A percentile compares a stretch with the other conserved stretches of the same genome.
phyloP scores from a whole-genome alignment of 768 basidiomycete species.

The Trametopsis cervina region DNA sequence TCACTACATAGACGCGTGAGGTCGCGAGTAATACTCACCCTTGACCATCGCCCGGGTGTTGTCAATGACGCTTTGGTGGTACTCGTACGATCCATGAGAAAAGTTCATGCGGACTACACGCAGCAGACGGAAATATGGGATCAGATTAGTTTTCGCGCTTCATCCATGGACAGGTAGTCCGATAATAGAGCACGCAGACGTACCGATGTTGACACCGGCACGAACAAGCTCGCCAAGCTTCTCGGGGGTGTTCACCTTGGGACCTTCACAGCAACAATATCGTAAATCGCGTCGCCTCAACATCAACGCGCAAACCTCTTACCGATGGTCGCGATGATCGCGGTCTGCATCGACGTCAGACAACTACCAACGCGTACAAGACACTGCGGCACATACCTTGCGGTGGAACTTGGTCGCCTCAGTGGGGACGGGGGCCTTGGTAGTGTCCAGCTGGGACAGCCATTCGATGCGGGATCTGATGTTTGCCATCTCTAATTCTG shows the following conservation, averaged over 20 bases:
- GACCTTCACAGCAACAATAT: constrained; percentile 46
- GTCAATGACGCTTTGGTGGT: constrained; percentile 98
- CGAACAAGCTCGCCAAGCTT: constrained; percentile 77
- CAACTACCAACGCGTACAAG: background rate
- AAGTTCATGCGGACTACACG: constrained; percentile 99
- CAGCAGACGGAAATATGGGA: too few species aligned
- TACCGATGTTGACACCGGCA: constrained; percentile 97
- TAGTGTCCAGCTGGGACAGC: constrained; percentile 77
- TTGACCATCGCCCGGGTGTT: constrained; percentile 86
- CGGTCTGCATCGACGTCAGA: constrained; percentile 50
- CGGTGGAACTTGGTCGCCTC: constrained; percentile 81
- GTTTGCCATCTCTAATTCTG: constrained; percentile 16
- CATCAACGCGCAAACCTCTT: constrained; percentile 16
- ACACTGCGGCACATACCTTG: constrained; percentile 54
- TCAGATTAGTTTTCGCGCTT: too few species aligned
- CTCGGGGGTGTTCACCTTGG: constrained; percentile 90
- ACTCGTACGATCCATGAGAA: constrained; percentile 97
- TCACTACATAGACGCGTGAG: constrained; percentile 4
- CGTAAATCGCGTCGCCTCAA: constrained; percentile 2
- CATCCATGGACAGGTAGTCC: too few species aligned
- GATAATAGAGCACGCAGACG: background rate
- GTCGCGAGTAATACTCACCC: constrained; percentile 36
- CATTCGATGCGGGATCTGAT: constrained; percentile 86
- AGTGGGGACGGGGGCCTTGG: constrained; percentile 61
- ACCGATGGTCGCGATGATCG: constrained; percentile 99